Evolutionary conservation across 140 eudicot genomes (phyloP), one percentile per base, ranked within the genome.

Genomic region (Senecio squalidus): DNA sequence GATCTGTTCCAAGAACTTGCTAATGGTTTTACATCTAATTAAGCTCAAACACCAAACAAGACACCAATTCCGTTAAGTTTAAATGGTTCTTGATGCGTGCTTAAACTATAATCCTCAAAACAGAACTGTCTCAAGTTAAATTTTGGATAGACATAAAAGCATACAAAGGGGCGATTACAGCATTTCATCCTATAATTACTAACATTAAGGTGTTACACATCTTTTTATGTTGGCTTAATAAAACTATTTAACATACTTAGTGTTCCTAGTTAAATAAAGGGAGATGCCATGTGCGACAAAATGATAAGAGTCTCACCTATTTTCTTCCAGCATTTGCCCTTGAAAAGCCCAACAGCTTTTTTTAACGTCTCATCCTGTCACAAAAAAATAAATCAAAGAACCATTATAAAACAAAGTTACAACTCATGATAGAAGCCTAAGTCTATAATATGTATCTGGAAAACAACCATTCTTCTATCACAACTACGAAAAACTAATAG

Each of bases 311-410:
- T n/a, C 31, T 59, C 73, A 86, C 96, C 98, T 78, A 86, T 84
- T 91, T 91, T 91, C 80, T 91, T 91, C 98, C 98, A 91, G 49
- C 84, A 71, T 77, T 91, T 91, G 50, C 98, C 98, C 72, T 72
- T 74, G 75, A 47, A 91, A 57, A 61, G 58, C 40, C 76, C 78
- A 70, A 91, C 96, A 47, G 98, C 98, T 43, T 72, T 76, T 76
- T 77, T 76, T 52, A 91, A 68, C 2, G 94, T 86, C 74, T 86
- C 91, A 58, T 91, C 96, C 98, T 91, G 76, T 55, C 43, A 62
- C n/a, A n/a, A n/a, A n/a, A n/a, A n/a, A n/a, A n/a, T 33, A 73
- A 60, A 43, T 26, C 39, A 62, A 21, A 1, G 26, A 26, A 20
- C n/a, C 27, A 62, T 28, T 1, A 66, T 22, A 61, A 31, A 73